Evolutionary conservation across 768 basidiomycete genomes (phyloP).

Genomic region (Pisolithus sp.): DNA sequence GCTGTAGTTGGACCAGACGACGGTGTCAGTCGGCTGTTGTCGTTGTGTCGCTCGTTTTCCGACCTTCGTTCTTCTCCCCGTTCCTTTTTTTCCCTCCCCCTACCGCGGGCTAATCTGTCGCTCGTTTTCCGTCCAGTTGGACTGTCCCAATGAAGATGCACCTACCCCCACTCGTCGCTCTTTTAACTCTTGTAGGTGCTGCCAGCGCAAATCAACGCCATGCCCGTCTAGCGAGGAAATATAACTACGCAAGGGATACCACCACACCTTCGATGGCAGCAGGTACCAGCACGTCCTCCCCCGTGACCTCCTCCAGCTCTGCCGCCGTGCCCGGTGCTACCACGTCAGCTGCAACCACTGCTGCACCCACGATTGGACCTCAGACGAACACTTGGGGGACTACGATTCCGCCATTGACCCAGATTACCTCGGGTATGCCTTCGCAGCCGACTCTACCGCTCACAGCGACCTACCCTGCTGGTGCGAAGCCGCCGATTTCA

Average conservation of each 20-base stretch:
- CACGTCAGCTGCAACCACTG: background rate
- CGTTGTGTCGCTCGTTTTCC: background rate
- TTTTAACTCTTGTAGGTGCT: conserved; percentile 37
- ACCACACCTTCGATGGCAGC: conserved; percentile 4
- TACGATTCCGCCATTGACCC: conserved; percentile 49
- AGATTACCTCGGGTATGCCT: conserved; percentile 61
- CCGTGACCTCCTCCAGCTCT: conserved; percentile 3
- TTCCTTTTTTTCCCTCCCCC: background rate
- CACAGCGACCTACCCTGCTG: conserved; percentile 49
- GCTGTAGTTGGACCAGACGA: background rate
- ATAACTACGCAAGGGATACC: conserved; percentile 3
- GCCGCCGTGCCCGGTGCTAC: background rate
- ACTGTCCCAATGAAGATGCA: conserved; percentile 31
- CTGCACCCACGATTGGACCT: conserved; percentile 1
- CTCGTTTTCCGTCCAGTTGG: conserved; percentile 9
- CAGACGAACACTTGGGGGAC: conserved; percentile 27
- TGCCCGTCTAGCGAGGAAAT: conserved; percentile 32
- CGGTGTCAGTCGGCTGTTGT: background rate
- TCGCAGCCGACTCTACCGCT: conserved; percentile 42
- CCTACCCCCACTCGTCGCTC: conserved; percentile 35
- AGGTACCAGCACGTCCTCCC: conserved; percentile 1
- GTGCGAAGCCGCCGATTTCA: conserved; percentile 53
- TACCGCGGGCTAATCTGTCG: background rate
- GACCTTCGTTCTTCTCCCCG: background rate
- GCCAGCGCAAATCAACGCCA: conserved; percentile 37